Conservation (phyloP, 352 stramenopile genomes). For the Thalassiosira livingstoniorum region DNA sequence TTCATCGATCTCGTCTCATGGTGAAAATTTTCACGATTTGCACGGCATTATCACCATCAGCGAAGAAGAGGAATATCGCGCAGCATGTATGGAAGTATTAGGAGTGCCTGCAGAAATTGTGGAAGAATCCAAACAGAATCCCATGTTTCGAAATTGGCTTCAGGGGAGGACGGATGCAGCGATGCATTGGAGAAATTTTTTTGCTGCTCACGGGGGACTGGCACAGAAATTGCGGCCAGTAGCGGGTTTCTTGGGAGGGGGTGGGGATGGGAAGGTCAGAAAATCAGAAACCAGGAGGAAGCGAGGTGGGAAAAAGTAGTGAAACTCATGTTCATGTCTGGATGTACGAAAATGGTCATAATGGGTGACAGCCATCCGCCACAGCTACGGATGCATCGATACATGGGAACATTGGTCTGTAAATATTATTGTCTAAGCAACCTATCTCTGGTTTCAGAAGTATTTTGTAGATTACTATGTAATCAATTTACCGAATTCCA, state of each 20-base stretch:
- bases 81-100: conserved; percentile 65
- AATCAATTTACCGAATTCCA: too few relatives aligned
- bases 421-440: too few relatives aligned
- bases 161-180: conserved; percentile 76
- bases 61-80: conserved; percentile 74
- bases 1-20: conserved; percentile 34
- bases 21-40: too few relatives aligned
- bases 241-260: conserved; percentile 44
- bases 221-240: conserved; percentile 57
- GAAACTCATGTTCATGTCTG: not conserved
- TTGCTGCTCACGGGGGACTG: conserved; percentile 72
- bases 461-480: too few relatives aligned
- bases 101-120: conserved; percentile 79
- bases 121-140: conserved; percentile 82
- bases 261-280: conserved; percentile 15
- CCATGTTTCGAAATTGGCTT: conserved; percentile 81
- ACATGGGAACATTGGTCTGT: too few relatives aligned
- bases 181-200: conserved; percentile 72
- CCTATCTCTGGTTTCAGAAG: too few relatives aligned
- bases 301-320: conserved; percentile 9
- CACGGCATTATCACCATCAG: conserved; percentile 51
- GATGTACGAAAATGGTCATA: too few relatives aligned
- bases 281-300: conserved; percentile 49
- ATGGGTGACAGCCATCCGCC: too few relatives aligned
- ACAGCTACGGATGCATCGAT: too few relatives aligned